phyloP scores from a whole-genome alignment of 768 basidiomycete species.

The Mrakia gelida region DNA sequence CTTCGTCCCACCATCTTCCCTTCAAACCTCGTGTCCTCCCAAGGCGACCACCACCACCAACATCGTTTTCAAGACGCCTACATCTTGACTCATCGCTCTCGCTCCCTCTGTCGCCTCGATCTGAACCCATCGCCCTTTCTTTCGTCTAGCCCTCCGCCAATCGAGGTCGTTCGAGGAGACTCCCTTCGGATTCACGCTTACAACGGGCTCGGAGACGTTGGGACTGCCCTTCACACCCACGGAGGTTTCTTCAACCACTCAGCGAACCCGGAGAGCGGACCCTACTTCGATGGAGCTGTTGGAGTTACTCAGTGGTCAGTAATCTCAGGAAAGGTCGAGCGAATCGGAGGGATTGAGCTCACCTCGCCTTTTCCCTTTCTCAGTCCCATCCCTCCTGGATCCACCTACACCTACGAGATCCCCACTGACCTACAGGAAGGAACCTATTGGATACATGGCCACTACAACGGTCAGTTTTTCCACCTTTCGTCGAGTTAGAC shows the following conservation, averaged over 20 bases:
- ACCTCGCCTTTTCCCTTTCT: neutral
- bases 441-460: conserved; percentile 46
- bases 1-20: neutral
- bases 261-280: conserved; percentile 38
- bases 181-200: conserved; percentile 68
- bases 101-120: neutral
- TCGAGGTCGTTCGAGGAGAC: conserved; percentile 68
- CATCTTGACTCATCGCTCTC: neutral
- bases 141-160: conserved; percentile 58
- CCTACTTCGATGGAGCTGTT: conserved; percentile 83
- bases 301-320: conserved; percentile 76
- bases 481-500: neutral
- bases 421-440: conserved; percentile 41
- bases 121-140: neutral
- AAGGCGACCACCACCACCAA: too few species aligned
- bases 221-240: conserved; percentile 79
- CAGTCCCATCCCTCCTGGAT: conserved; percentile 60
- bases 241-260: conserved; percentile 90
- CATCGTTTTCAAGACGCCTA: too few species aligned
- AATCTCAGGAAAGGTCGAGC: neutral
- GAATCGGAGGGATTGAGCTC: neutral
- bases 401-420: conserved; percentile 68
- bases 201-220: conserved; percentile 60
- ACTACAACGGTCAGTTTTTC: conserved; percentile 43
- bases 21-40: neutral